phyloP scores from a whole-genome alignment of 2,329 filamentous ascomycete species.

The Alternaria triticimaculans region DNA sequence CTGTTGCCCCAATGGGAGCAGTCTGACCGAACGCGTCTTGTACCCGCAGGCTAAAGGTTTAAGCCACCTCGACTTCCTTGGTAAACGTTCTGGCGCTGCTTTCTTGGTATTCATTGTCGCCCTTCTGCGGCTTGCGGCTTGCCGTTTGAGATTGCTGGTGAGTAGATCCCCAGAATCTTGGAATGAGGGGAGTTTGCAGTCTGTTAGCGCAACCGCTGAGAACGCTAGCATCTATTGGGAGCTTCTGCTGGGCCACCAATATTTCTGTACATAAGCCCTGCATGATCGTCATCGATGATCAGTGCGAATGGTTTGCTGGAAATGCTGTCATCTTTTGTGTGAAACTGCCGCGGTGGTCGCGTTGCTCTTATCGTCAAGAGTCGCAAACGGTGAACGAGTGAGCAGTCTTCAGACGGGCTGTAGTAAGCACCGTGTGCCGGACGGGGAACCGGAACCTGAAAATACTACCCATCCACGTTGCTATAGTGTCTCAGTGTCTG shows the following conservation, averaged over 20 bases:
- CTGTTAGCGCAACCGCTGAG: slow-evolving; percentile 13
- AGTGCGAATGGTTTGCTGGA: slow-evolving; percentile 22
- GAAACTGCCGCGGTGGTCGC: slow-evolving; percentile 7
- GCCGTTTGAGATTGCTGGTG: slow-evolving; percentile 17
- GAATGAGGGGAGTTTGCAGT: not conserved
- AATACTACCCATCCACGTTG: not conserved
- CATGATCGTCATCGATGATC: slow-evolving; percentile 39
- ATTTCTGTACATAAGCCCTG: slow-evolving; percentile 46
- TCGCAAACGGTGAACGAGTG: slow-evolving; percentile 9
- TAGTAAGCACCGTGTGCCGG: slow-evolving; percentile 11
- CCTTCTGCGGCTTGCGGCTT: not conserved
- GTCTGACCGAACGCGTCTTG: slow-evolving; percentile 6
- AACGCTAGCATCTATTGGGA: slow-evolving; percentile 24
- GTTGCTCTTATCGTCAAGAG: slow-evolving; percentile 23
- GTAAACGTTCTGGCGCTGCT: not conserved
- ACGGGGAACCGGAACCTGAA: slow-evolving; percentile 14
- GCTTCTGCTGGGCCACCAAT: slow-evolving; percentile 46
- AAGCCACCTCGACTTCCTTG: not conserved
- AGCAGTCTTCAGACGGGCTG: slow-evolving; percentile 3
- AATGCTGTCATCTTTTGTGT: slow-evolving; percentile 34
- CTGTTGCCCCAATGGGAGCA: not conserved
- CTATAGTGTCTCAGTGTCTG: slow-evolving; percentile 7
- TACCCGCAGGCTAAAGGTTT: slow-evolving; percentile 20
- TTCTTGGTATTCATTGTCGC: not conserved
- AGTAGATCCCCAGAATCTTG: slow-evolving; percentile 11